These are phyloP conservation scores for Adansonia grandidieri DNA, from an alignment of 441 rosid species.

Conservation along the genomic window DNA sequence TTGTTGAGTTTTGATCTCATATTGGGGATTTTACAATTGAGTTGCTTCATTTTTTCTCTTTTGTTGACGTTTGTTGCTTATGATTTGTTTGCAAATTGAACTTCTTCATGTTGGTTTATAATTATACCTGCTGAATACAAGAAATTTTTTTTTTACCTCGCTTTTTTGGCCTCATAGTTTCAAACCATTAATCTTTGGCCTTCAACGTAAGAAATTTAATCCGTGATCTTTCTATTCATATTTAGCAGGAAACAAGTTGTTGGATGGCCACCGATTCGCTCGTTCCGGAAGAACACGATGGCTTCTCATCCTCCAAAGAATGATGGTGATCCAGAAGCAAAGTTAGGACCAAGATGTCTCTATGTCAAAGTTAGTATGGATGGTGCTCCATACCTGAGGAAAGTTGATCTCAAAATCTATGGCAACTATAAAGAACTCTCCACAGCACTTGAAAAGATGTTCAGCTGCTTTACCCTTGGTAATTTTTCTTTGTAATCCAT, in stretches of 20 bases:
- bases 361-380: constrained; percentile 83
- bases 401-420: constrained; percentile 69
- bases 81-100: not conserved
- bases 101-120: not conserved
- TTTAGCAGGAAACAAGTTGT: constrained; percentile 69
- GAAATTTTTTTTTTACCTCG: not conserved
- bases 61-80: not conserved
- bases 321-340: constrained; percentile 42
- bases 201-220: not conserved
- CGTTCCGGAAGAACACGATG: constrained; percentile 75
- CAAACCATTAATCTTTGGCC: not conserved
- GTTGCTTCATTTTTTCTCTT: too few species aligned
- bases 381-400: constrained; percentile 82
- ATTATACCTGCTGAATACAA: not conserved
- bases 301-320: constrained; percentile 56
- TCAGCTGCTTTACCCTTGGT: constrained; percentile 76
- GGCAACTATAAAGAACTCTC: constrained; percentile 66
- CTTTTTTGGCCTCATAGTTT: not conserved
- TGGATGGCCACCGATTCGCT: constrained; percentile 88
- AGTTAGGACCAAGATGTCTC: constrained; percentile 51
- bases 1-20: not conserved
- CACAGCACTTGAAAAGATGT: constrained; percentile 74
- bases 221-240: not conserved
- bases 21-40: too few species aligned
- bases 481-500: constrained; percentile 15